Evolutionary conservation across 2,329 filamentous ascomycete genomes (phyloP), one percentile per base, ranked within the genome.

Genomic region (Diaporthe destruens): DNA sequence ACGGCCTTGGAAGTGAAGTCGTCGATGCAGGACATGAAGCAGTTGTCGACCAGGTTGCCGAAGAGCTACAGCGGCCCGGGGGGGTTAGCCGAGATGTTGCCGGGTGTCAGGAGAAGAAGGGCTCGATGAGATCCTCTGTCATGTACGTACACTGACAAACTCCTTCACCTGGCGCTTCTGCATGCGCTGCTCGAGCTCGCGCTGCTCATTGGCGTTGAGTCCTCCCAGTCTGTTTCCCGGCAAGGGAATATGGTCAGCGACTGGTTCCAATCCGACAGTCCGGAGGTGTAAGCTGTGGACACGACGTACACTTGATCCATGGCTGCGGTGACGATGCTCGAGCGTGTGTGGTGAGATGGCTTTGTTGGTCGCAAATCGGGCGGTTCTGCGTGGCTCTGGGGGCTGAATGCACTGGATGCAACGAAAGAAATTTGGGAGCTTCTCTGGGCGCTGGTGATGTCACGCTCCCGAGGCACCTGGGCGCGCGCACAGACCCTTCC

Each of bases 151-250:
- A 80, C 91, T 93, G 92, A 98, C 98, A 82, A 99, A 98, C 82
- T 98, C 96, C 87, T 98, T 98, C 89, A 99, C 94, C 86, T 99
- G 96, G 86, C 96, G 97, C 86, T 94, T 93, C 87, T 98, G 95
- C 90, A 99, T 95, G 84, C 96, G 94, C 85, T 90, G 86, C 85
- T 97, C 93, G 81, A 99, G 93, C 88, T 96, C 94, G 86, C 94
- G 93, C 87, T 97, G 94, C 88, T 98, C 96, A 79, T 90, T 84
- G 79, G 88, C 82, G 78, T 90, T 94, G 82, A 97, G 92, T 82
- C 87, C 69, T 61, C 74, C 73, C 42, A 74, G 54, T 68, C 73
- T 75, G 74, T 59, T 70, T 39, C 12, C 25, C 65, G 39, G 51
- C 9, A 32, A 18, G 42, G 51, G 4, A n/a, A 18, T n/a, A 11